These are phyloP conservation scores for Mortierella sp. DNA, from an alignment of 371 early-diverging fungal genomes.

Conservation along the genomic window DNA sequence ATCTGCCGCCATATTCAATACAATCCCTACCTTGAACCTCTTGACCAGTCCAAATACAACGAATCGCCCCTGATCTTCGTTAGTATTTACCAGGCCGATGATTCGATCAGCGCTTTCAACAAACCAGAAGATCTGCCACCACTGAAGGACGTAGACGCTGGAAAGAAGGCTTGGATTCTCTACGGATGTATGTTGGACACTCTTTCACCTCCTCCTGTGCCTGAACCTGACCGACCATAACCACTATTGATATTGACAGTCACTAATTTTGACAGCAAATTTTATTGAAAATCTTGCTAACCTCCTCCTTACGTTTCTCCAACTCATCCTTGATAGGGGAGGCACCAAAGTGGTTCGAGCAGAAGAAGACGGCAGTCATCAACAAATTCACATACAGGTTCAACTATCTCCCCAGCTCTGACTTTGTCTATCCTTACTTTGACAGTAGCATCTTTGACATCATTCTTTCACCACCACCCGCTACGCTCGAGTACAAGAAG, in stretches of 20 bases:
- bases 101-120: too few relatives aligned
- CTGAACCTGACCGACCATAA: too few relatives aligned
- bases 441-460: neutral
- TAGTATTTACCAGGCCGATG: too few relatives aligned
- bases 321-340: too few relatives aligned
- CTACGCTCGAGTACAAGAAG: slow-evolving; percentile 26
- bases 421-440: slow-evolving; percentile 19
- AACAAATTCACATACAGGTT: slow-evolving; percentile 11
- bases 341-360: too few relatives aligned
- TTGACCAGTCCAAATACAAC: slow-evolving; percentile 17
- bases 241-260: too few relatives aligned
- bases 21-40: too few relatives aligned
- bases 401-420: slow-evolving; percentile 11
- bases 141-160: slow-evolving; percentile 1
- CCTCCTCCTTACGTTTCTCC: too few relatives aligned
- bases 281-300: slow-evolving; percentile 1
- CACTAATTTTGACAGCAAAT: neutral
- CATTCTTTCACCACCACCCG: slow-evolving; percentile 11
- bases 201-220: neutral
- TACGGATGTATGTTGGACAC: slow-evolving; percentile 13
- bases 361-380: too few relatives aligned
- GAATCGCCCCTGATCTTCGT: too few relatives aligned
- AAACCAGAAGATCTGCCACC: slow-evolving; percentile 21
- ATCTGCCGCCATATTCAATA: slow-evolving; percentile 19
- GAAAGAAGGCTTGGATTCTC: slow-evolving; percentile 31